Conservation (phyloP, 2,329 filamentous ascomycete genomes). For the Clonostachys rosea region DNA sequence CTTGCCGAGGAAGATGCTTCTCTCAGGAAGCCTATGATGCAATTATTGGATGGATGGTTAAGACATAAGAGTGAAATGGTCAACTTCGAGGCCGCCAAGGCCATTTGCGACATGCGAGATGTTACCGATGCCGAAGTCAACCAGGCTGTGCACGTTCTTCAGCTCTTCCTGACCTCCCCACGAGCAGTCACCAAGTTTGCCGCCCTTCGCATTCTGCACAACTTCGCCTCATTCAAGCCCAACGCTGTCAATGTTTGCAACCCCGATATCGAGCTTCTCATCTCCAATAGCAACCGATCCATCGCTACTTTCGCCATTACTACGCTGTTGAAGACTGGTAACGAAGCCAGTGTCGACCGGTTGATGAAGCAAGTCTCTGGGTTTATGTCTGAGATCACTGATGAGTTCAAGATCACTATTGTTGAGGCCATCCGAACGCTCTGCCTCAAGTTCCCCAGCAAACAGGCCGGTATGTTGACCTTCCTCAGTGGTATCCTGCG, state of each 20-base stretch:
- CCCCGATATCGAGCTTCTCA: conserved; percentile 93
- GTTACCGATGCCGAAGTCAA: conserved; percentile 87
- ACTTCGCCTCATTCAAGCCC: conserved; percentile 95
- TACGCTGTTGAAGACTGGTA: conserved; percentile 95
- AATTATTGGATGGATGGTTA: conserved; percentile 92
- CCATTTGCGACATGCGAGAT: conserved; percentile 91
- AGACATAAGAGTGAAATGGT: conserved; percentile 99
- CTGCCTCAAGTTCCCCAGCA: conserved; percentile 95
- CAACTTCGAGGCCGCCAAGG: conserved; percentile 98
- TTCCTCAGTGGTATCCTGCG: conserved; percentile 96
- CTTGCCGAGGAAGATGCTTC: conserved; percentile 89
- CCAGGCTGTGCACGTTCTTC: conserved; percentile 90
- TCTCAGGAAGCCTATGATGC: conserved; percentile 92
- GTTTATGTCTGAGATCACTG: conserved; percentile 98
- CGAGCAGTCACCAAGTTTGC: conserved; percentile 96
- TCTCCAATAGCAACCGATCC: conserved; percentile 94
- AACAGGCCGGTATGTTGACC: conserved; percentile 95
- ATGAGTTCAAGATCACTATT: conserved; percentile 99
- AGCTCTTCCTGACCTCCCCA: conserved; percentile 94
- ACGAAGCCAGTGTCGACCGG: conserved; percentile 93
- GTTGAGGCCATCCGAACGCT: conserved; percentile 96
- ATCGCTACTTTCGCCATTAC: conserved; percentile 99
- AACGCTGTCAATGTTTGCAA: conserved; percentile 90
- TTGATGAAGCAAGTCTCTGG: conserved; percentile 98
- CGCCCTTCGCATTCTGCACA: conserved; percentile 91